phyloP scores from a whole-genome alignment of 192 early-diverging fungal genomes.

The Coemansia sp. region DNA sequence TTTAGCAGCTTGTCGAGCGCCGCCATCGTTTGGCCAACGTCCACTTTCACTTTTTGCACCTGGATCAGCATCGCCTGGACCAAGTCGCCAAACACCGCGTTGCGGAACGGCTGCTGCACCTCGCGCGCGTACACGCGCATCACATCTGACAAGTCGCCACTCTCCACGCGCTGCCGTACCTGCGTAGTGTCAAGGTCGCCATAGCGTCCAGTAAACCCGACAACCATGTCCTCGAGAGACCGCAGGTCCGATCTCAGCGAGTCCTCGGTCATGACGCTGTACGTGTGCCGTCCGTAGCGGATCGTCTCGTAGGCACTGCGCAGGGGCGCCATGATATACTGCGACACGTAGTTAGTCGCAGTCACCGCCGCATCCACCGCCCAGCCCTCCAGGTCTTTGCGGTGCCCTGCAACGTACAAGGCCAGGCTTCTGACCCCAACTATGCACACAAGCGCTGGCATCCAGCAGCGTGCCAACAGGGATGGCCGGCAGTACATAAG shows the following conservation, averaged over 20 bases:
- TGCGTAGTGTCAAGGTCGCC: constrained; percentile 52
- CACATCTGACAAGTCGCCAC: constrained; percentile 80
- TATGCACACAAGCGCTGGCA: constrained; percentile 52
- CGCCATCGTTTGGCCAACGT: constrained; percentile 85
- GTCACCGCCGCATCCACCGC: constrained; percentile 56
- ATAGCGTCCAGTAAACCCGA: constrained; percentile 67
- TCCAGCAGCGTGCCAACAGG: constrained; percentile 65
- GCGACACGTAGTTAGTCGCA: constrained; percentile 59
- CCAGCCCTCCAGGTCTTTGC: constrained; percentile 55
- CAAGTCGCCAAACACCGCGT: constrained; percentile 60
- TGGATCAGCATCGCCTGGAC: constrained; percentile 73
- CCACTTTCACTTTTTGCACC: constrained; percentile 93
- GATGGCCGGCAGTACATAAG: constrained; percentile 40
- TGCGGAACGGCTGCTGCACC: constrained; percentile 56
- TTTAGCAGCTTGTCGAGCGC: constrained; percentile 89
- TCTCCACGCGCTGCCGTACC: constrained; percentile 58
- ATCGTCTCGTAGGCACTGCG: constrained; percentile 74
- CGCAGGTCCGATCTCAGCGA: constrained; percentile 74
- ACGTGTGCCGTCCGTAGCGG: constrained; percentile 71
- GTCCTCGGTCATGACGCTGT: constrained; percentile 73
- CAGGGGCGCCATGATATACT: constrained; percentile 80
- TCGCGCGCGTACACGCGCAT: constrained; percentile 76
- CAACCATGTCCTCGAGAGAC: constrained; percentile 87
- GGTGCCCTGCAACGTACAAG: constrained; percentile 48
- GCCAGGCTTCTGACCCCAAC: constrained; percentile 51